phyloP scores from a whole-genome alignment of 768 basidiomycete species.

The Boletellus ananiceps region DNA sequence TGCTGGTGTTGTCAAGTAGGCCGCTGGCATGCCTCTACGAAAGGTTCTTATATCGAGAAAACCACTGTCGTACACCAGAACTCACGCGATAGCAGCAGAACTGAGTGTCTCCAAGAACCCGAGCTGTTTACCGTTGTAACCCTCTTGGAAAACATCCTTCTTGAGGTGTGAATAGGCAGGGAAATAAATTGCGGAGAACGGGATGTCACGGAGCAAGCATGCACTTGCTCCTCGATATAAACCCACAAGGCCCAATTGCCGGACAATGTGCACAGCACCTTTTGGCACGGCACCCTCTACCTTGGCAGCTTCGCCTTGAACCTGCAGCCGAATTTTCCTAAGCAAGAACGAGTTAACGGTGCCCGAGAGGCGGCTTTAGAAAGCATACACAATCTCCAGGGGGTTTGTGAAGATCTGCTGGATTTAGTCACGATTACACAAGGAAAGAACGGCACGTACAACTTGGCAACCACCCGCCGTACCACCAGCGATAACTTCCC shows the following conservation, averaged over 20 bases:
- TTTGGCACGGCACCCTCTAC: slow-evolving; percentile 73
- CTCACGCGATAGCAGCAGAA: slow-evolving; percentile 79
- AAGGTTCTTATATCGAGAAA: slow-evolving; percentile 26
- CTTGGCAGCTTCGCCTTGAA: slow-evolving; percentile 95
- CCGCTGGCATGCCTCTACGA: slow-evolving; percentile 93
- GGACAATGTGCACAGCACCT: slow-evolving; percentile 89
- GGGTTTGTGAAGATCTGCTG: slow-evolving; percentile 93
- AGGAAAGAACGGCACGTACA: slow-evolving; percentile 46
- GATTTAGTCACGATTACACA: slow-evolving; percentile 14
- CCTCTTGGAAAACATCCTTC: slow-evolving; percentile 93
- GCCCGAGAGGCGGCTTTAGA: not conserved
- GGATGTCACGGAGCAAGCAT: slow-evolving; percentile 92
- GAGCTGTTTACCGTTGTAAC: slow-evolving; percentile 90
- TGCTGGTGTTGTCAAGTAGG: slow-evolving; percentile 88
- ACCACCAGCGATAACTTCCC: slow-evolving; percentile 92
- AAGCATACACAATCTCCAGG: slow-evolving; percentile 83
- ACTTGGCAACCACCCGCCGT: slow-evolving; percentile 97
- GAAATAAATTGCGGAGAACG: slow-evolving; percentile 94
- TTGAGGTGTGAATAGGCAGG: slow-evolving; percentile 85
- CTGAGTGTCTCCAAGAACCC: slow-evolving; percentile 85
- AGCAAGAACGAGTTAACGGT: not conserved
- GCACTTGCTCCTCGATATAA: slow-evolving; percentile 92
- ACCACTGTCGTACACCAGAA: slow-evolving; percentile 20
- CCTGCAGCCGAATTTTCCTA: slow-evolving; percentile 89
- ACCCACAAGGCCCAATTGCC: slow-evolving; percentile 87